Conservation (phyloP, 495 filamentous ascomycete species). For the Xylaria curta region DNA sequence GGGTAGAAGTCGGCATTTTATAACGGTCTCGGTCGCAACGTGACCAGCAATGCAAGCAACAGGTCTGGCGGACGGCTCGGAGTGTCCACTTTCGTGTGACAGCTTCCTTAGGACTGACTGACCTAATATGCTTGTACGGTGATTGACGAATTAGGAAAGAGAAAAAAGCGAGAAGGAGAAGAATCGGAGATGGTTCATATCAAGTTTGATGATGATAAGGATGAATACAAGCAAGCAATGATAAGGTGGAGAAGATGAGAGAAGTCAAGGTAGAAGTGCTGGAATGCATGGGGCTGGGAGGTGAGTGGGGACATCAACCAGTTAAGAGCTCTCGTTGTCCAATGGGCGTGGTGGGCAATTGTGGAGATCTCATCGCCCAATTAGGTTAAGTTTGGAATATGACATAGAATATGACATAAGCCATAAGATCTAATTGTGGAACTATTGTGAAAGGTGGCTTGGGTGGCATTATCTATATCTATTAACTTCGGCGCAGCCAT, state of each 20-base stretch:
- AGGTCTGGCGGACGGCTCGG: conserved; percentile 5
- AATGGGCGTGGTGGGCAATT: background rate
- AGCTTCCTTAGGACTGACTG: conserved; percentile 14
- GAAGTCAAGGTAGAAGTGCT: background rate
- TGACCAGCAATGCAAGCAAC: conserved; percentile 1
- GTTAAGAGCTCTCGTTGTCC: background rate
- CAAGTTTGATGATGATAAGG: background rate
- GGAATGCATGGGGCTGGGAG: background rate
- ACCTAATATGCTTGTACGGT: background rate
- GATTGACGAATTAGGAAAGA: background rate
- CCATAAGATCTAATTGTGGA: too few species aligned
- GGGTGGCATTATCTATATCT: too few species aligned
- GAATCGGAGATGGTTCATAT: background rate
- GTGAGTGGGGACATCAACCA: too few species aligned
- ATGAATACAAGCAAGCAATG: background rate
- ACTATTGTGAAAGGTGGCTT: too few species aligned
- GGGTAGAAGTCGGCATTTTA: conserved; percentile 26
- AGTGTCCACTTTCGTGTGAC: conserved; percentile 26
- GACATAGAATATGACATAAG: too few species aligned
- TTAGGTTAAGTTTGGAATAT: background rate
- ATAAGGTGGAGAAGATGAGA: background rate
- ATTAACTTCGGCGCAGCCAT: too few species aligned
- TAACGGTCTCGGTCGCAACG: conserved; percentile 14
- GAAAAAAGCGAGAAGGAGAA: background rate
- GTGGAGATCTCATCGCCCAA: background rate